Base-by-base conservation (phyloP, 83 land plant genomes). In the Isoetes engelmannii region DNA sequence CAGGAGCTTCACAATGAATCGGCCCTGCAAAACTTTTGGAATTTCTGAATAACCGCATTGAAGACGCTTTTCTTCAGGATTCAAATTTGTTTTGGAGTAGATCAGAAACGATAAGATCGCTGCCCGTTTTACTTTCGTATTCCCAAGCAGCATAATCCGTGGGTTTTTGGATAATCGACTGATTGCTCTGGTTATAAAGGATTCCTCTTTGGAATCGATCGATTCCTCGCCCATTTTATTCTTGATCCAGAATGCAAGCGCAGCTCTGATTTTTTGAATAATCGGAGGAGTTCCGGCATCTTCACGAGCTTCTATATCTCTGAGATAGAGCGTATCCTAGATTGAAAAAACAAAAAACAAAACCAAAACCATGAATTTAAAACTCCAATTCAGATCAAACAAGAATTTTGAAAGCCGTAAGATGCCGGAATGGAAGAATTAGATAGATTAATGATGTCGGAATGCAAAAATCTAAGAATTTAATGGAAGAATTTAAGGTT, bases 241-340 rank as follows among this genome's bases (percentile, higher is more conserved):
- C 66, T 86, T 89, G 43, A 86, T 84, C 90, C 90, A 89, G 66
- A 86, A 89, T 4, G 87, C 81, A 61, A 89, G 67, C 5, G 90
- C 79, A 18, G 88, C 84, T 72, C 84, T 74, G 5, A 84, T 81
- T 59, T 72, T 89, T 64, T 82, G 87, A 0, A 86, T 68, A 45
- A 86, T 86, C 17, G 81, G 70, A 44, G 90, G 94, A 8, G 94
- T 89, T 7, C 94, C 94, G 0, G 75, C 85, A 61, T 84, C 80
- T 69, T 89, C 94, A 50, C 94, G 66, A 71, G 80, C 86, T 73
- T 89, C 94, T 4, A 89, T 77, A 19, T 86, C 79, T 0, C 80
- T 81, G 65, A 70, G 51, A 65, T 86, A 89, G 12, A 86, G 41
- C 4, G 90, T 89, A 55, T 86, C 84, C 94, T 89, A 75, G 20